Evolutionary conservation across 2,329 filamentous ascomycete genomes (phyloP), one percentile per base, ranked within the genome.

Genomic region (Claviceps fusiformis): DNA sequence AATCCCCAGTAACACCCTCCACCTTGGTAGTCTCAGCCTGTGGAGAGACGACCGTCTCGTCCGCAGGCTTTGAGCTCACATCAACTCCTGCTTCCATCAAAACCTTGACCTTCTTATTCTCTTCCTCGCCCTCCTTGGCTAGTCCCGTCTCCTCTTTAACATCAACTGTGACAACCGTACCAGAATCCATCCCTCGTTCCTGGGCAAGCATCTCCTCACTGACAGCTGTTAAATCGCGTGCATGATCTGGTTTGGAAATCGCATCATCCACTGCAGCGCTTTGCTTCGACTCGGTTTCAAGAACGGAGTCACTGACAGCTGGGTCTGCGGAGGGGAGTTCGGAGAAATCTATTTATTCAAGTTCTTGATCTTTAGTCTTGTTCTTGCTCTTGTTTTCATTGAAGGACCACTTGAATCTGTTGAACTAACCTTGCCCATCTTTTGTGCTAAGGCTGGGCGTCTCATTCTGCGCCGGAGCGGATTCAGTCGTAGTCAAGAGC

Each of bases 351-450:
- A 60, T 58, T 56, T 58, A 57, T 61, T 63, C 58, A 59, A 60
- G 58, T 56, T 59, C 57, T 59, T 63, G 58, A 58, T 65, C 59
- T 62, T 68, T 67, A 65, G 64, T 59, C 59, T 64, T 64, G 54
- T 68, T 68, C 56, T 69, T 65, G 55, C 64, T 65, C 55, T 70
- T 65, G 55, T 65, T 64, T 60, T 64, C 64, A 53, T 68, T 68
- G 56, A 62, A 17, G 24, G 53, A 64, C 62, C 55, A 57, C 58
- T 56, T 63, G 64, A 46, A 59, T 60, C 61, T 63, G 61, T 59
- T 63, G 52, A 62, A 63, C 59, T 62, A 62, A 65, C 61, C 63
- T 61, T 59, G 61, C 55, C 65, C 62, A 59, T 65, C 63, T 62
- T 65, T 60, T 59, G 63, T 61, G 62, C 58, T 59, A 57, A 59